A percentile compares a stretch with the other conserved stretches of the same genome.
Conservation (phyloP, 129 eudicot species). For the Pseudognaphalium luteoalbum region DNA sequence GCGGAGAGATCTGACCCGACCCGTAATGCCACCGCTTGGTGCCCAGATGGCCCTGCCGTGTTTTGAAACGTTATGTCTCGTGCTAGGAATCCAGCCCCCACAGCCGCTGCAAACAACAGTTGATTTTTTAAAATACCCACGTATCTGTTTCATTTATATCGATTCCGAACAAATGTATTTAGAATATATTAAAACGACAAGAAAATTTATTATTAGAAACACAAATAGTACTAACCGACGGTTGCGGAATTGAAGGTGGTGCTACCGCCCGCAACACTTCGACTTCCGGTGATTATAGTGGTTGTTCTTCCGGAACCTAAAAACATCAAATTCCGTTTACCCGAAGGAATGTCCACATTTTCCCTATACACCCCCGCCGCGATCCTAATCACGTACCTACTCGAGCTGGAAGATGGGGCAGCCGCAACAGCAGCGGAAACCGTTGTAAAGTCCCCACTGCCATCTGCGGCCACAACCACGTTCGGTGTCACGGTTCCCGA, state of each 20-base stretch:
- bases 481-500: conserved; percentile 55
- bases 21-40: conserved; percentile 94
- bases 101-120: conserved; percentile 47
- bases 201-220: too few species aligned
- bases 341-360: conserved; percentile 58
- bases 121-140: too few species aligned
- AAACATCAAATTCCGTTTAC: conserved; percentile 74
- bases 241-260: conserved; percentile 90
- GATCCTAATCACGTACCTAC: conserved; percentile 49
- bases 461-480: conserved; percentile 83
- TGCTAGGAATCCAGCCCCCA: conserved; percentile 73
- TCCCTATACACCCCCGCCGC: conserved; percentile 80
- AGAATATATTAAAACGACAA: too few species aligned
- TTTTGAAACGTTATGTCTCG: conserved; percentile 78
- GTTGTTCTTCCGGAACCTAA: conserved; percentile 67
- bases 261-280: conserved; percentile 73
- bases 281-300: conserved; percentile 68
- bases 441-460: conserved; percentile 62
- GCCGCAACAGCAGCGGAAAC: conserved; percentile 76
- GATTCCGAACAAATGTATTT: too few species aligned
- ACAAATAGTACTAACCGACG: conserved; percentile 55
- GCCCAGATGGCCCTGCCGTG: conserved; percentile 80
- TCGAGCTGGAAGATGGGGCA: conserved; percentile 58
- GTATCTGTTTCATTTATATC: too few species aligned
- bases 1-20: conserved; percentile 83